Percentiles rank a stretch among this genome's conserved stretches.
Evolutionary conservation across 1,139 yeast species (phyloP).

Genomic region (Lodderomyces jiufengensis): DNA sequence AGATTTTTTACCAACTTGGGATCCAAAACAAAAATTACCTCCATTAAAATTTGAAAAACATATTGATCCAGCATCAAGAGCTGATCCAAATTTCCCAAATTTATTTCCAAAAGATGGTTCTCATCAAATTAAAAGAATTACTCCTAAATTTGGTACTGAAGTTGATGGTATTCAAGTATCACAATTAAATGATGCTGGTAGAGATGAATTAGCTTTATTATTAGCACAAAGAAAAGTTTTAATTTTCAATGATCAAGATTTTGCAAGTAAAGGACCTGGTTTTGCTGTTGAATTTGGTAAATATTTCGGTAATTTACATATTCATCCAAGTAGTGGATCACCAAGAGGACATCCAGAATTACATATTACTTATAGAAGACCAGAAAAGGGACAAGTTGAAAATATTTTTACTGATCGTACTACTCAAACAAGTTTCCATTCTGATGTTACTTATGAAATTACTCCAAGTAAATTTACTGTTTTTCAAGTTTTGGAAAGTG

Average conservation of each 20-base stretch:
- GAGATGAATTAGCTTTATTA: constrained; percentile 31
- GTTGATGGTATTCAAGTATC: constrained; percentile 31
- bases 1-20: constrained; percentile 54
- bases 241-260: constrained; percentile 30
- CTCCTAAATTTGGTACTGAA: constrained; percentile 34
- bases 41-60: constrained; percentile 48
- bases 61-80: constrained; percentile 50
- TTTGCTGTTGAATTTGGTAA: constrained; percentile 27
- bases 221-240: constrained; percentile 31
- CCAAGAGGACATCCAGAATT: constrained; percentile 28
- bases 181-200: constrained; percentile 27
- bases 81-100: constrained; percentile 25
- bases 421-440: constrained; percentile 23
- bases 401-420: constrained; percentile 19
- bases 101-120: constrained; percentile 23
- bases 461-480: constrained; percentile 30
- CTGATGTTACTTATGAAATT: constrained; percentile 30
- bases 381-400: constrained; percentile 23
- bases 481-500: constrained; percentile 32
- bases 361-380: constrained; percentile 28
- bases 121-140: constrained; percentile 17
- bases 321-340: constrained; percentile 28
- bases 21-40: constrained; percentile 38
- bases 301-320: constrained; percentile 31
- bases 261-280: constrained; percentile 28